Evolutionary conservation across 2,329 filamentous ascomycete genomes (phyloP), one percentile per base, ranked within the genome.

Genomic region (Tolypocladium ophioglossoides): DNA sequence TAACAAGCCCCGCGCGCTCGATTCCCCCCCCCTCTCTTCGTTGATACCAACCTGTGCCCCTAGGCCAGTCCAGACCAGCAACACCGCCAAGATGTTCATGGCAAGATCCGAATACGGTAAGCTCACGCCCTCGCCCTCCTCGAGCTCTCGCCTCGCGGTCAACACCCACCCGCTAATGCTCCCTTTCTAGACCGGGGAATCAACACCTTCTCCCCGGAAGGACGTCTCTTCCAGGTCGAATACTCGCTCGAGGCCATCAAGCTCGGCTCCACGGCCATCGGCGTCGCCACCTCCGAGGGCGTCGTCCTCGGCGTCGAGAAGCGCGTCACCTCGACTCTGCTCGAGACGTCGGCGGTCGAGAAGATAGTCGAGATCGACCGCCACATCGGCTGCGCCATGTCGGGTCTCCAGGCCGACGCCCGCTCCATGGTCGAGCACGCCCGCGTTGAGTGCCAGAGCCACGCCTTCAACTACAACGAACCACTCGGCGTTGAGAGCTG

Each of bases 221-320:
- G 94, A 68, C 94, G 94, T 75, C 89, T 99, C 73, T 99, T 99
- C 83, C 94, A 99, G 79, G 94, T 99, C 79, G 94, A 99, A 87
- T 99, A 99, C 84, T 97, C 94, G 57, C 87, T 99, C 73, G 94
- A 99, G 80, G 94, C 94, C 74, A 99, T 99, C 84, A 99, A 99
- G 80, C 89, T 97, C 63, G 94, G 94, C 64, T 95, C 89, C 66
- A 99, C 94, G 64, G 94, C 94, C 69, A 99, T 99, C 76, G 94
- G 94, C 66, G 91, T 99, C 62, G 91, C 94, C 66, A 99, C 94
- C 50, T 88, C 89, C 55, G 89, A 95, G 71, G 94, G 94, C 68
- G 91, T 97, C 58, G 87, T 99, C 68, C 86, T 99, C 52, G 94
- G 94, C 63, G 94, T 99, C 60, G 94, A 99, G 78, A 99, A 99